Evolutionary conservation across 108 stramenopile species (phyloP).

Genomic region (Nitzschia putrida): DNA sequence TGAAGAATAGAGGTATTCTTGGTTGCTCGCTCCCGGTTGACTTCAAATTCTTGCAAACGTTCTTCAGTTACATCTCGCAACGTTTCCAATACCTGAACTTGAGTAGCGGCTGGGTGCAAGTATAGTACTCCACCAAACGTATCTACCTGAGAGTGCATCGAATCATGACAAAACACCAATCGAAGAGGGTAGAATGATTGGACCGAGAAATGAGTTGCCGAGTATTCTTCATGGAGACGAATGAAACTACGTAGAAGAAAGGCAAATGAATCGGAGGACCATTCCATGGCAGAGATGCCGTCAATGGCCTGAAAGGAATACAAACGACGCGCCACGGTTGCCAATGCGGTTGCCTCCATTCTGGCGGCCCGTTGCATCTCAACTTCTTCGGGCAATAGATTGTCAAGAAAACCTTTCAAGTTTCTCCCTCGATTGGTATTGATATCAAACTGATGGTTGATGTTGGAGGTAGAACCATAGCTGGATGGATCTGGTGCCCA

Average conservation of each 20-base stretch:
- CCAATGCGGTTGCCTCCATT: slow-evolving; percentile 72
- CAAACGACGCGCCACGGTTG: slow-evolving; percentile 59
- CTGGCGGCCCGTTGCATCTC: slow-evolving; percentile 54
- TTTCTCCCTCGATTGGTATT: slow-evolving; percentile 53
- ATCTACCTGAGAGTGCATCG: slow-evolving; percentile 53
- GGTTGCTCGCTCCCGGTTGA: slow-evolving; percentile 34
- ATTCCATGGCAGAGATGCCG: slow-evolving; percentile 62
- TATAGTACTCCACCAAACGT: slow-evolving; percentile 59
- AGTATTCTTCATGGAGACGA: slow-evolving; percentile 65
- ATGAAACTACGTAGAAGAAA: slow-evolving; percentile 51
- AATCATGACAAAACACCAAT: slow-evolving; percentile 58
- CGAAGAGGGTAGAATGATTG: slow-evolving; percentile 82
- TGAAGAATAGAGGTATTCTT: slow-evolving; percentile 45
- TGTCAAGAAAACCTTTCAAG: slow-evolving; percentile 51
- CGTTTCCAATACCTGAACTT: slow-evolving; percentile 67
- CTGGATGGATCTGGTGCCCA: neutral
- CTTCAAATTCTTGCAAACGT: slow-evolving; percentile 33
- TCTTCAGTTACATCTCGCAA: slow-evolving; percentile 53
- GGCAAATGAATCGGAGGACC: slow-evolving; percentile 68
- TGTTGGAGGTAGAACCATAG: neutral
- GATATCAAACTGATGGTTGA: slow-evolving; percentile 41
- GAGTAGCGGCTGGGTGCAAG: slow-evolving; percentile 65
- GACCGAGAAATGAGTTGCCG: slow-evolving; percentile 41
- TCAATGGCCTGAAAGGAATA: slow-evolving; percentile 79
- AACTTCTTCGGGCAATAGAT: slow-evolving; percentile 42